phyloP scores from a whole-genome alignment of 2,329 filamentous ascomycete species.

The Colletotrichum chlorophyti region DNA sequence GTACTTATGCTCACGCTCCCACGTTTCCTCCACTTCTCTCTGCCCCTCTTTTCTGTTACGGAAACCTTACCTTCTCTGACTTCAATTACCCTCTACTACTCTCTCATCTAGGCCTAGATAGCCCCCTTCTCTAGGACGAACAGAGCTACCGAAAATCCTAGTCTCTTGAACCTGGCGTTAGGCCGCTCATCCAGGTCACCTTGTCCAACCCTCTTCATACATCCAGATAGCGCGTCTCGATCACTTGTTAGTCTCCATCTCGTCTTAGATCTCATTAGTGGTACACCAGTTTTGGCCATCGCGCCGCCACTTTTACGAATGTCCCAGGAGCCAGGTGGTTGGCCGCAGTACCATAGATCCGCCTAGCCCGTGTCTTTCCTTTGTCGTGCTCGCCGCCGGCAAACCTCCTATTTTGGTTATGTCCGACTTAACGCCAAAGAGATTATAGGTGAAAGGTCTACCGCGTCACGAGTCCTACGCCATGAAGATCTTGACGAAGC shows the following conservation, averaged over 20 bases:
- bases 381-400: background rate
- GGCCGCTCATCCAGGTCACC: constrained; percentile 6
- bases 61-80: background rate
- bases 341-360: background rate
- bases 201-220: constrained; percentile 1
- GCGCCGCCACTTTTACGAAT: background rate
- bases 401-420: background rate
- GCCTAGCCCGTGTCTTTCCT: background rate
- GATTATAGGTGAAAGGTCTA: background rate
- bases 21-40: background rate
- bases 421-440: background rate
- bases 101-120: background rate
- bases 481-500: background rate
- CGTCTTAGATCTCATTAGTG: background rate
- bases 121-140: background rate
- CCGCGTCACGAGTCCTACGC: background rate
- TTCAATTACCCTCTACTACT: constrained; percentile 2
- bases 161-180: background rate
- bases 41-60: background rate
- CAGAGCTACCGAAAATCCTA: background rate
- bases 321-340: constrained; percentile 2
- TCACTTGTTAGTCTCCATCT: background rate
- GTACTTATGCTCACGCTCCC: background rate
- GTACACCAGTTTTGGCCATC: background rate
- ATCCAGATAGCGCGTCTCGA: background rate